phyloP scores from a whole-genome alignment of 345 rosid species.

The Cardamine chenopodiifolia region DNA sequence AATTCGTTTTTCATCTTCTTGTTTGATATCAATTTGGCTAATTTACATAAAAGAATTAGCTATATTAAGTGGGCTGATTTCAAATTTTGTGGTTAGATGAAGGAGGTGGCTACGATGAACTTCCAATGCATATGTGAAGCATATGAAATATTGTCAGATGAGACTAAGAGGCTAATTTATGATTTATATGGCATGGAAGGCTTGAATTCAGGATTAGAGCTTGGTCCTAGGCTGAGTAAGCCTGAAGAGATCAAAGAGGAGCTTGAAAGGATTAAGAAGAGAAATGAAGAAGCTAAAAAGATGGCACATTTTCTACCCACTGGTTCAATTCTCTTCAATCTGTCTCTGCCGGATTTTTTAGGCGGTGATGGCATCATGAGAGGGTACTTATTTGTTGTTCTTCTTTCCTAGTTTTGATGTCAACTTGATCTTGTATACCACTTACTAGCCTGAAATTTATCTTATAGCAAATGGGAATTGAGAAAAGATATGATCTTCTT shows the following conservation, averaged over 20 bases:
- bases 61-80: constrained; percentile 13
- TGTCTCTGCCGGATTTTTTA: constrained; percentile 72
- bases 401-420: neutral
- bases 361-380: constrained; percentile 86
- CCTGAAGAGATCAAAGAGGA: constrained; percentile 83
- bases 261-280: constrained; percentile 68
- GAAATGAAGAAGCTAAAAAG: constrained; percentile 67
- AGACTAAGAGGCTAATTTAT: constrained; percentile 76
- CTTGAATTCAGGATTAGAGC: constrained; percentile 80
- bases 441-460: neutral
- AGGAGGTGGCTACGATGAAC: constrained; percentile 82
- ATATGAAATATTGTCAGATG: constrained; percentile 83
- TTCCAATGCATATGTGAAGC: constrained; percentile 95
- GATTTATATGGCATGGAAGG: constrained; percentile 98
- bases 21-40: neutral
- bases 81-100: constrained; percentile 59
- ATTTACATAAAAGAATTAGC: constrained; percentile 3
- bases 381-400: constrained; percentile 54
- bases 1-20: neutral
- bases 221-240: constrained; percentile 78
- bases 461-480: neutral
- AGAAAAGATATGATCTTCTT: constrained; percentile 1
- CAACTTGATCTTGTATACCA: neutral
- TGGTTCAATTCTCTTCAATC: constrained; percentile 63
- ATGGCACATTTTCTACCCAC: constrained; percentile 66